Conservation (phyloP, 2,329 filamentous ascomycete genomes). For the Neoarthrinium moseri region DNA sequence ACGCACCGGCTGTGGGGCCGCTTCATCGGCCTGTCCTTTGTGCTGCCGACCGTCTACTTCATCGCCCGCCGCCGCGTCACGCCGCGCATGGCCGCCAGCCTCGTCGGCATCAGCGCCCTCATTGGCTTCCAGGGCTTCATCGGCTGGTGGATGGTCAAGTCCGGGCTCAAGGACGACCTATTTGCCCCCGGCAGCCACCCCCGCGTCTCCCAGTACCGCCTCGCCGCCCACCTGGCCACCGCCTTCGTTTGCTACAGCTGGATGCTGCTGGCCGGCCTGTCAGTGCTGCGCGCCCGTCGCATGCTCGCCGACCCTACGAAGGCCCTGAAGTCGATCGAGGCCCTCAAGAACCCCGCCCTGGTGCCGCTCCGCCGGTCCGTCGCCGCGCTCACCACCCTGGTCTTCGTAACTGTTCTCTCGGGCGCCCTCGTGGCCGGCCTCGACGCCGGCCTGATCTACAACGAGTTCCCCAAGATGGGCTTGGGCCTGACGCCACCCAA, state of each 20-base stretch:
- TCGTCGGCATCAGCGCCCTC: slow-evolving; percentile 80
- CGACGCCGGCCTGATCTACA: slow-evolving; percentile 96
- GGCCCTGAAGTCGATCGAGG: slow-evolving; percentile 58
- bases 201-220: slow-evolving; percentile 89
- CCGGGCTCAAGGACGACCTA: slow-evolving; percentile 90
- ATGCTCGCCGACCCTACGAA: slow-evolving; percentile 67
- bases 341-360: slow-evolving; percentile 67
- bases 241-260: slow-evolving; percentile 92
- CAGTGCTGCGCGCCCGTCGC: slow-evolving; percentile 75
- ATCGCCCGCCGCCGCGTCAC: slow-evolving; percentile 78
- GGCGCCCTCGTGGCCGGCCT: slow-evolving; percentile 91
- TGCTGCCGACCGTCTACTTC: slow-evolving; percentile 86
- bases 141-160: slow-evolving; percentile 99
- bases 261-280: slow-evolving; percentile 88
- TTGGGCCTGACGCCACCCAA: slow-evolving; percentile 76
- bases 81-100: slow-evolving; percentile 70
- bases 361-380: slow-evolving; percentile 72
- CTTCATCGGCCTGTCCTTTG: slow-evolving; percentile 84
- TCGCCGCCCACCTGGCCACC: slow-evolving; percentile 84
- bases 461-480: slow-evolving; percentile 97
- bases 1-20: slow-evolving; percentile 92
- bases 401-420: slow-evolving; percentile 90
- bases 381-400: slow-evolving; percentile 67
- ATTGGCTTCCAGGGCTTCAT: slow-evolving; percentile 95
- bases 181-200: slow-evolving; percentile 90